Percentiles rank a stretch among this genome's conserved stretches.
These are phyloP conservation scores for Pholiota adiposa DNA, from an alignment of 1,284 basidiomycete species.

Conservation along the genomic window DNA sequence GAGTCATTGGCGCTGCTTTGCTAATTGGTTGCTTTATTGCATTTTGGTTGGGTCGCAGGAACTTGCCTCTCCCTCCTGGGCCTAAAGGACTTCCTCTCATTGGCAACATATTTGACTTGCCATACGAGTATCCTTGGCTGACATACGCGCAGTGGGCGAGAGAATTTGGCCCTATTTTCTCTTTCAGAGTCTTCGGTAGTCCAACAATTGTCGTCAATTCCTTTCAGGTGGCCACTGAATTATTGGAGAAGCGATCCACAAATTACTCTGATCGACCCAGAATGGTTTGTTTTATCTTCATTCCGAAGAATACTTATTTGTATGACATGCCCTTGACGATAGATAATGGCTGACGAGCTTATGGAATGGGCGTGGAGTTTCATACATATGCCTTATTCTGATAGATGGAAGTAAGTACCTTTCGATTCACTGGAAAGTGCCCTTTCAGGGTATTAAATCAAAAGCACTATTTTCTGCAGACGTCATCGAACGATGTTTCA, in stretches of 20 bases:
- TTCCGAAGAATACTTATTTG: too few species aligned
- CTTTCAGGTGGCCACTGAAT: constrained; percentile 24
- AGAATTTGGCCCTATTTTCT: constrained; percentile 23
- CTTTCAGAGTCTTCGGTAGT: constrained; percentile 22
- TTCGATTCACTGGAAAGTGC: neutral
- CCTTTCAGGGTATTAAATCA: too few species aligned
- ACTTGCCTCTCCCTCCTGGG: constrained; percentile 19
- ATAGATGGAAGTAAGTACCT: constrained; percentile 31
- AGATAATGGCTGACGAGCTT: constrained; percentile 35
- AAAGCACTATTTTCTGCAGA: neutral
- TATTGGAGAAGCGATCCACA: constrained; percentile 28
- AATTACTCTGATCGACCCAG: constrained; percentile 29
- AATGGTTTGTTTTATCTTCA: constrained; percentile 12
- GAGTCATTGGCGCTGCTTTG: neutral
- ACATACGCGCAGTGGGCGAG: constrained; percentile 21
- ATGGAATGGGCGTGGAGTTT: constrained; percentile 36
- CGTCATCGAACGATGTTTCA: constrained; percentile 29
- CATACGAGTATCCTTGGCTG: constrained; percentile 16
- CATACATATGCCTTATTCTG: constrained; percentile 32
- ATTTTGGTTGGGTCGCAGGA: neutral
- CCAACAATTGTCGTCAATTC: constrained; percentile 26
- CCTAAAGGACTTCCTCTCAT: constrained; percentile 18
- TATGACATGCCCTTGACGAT: neutral
- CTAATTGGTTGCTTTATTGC: neutral
- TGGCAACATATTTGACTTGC: constrained; percentile 11